These are phyloP conservation scores for Magnusiomyces ingens DNA, from an alignment of 1,139 yeast genomes.

Conservation along the genomic window DNA sequence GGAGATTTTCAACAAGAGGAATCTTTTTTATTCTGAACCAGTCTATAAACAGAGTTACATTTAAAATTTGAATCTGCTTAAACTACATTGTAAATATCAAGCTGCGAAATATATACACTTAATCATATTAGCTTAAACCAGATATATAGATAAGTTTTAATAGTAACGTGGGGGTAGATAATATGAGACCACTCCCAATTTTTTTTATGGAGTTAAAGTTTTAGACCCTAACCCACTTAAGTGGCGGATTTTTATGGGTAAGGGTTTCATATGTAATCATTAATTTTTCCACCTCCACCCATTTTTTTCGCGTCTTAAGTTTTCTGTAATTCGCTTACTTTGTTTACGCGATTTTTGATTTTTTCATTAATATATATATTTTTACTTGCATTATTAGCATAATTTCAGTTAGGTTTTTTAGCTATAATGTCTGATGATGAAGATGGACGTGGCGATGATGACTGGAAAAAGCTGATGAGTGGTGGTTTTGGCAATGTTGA, in stretches of 20 bases:
- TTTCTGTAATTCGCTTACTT: not conserved
- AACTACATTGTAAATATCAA: not conserved
- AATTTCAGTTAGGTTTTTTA: not conserved
- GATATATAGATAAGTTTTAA: no score
- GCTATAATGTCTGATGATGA: constrained; percentile 4
- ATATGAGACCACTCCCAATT: no score
- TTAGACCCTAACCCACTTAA: not conserved
- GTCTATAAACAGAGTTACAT: not conserved
- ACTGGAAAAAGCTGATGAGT: constrained; percentile 22
- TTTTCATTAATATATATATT: not conserved
- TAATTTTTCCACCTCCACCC: not conserved
- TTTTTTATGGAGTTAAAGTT: not conserved
- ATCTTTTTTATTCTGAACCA: not conserved
- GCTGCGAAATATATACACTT: not conserved
- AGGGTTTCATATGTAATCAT: not conserved
- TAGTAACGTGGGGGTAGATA: no score
- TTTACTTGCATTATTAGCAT: not conserved
- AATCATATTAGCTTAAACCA: no score
- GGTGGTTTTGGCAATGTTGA: constrained; percentile 15
- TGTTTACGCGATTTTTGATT: not conserved
- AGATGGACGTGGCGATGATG: constrained; percentile 17
- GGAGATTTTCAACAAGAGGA: constrained; percentile 12
- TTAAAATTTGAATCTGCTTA: not conserved
- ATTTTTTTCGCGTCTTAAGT: not conserved
- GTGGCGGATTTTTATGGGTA: not conserved